A percentile compares a stretch with the other conserved stretches of the same genome.
Conservation (phyloP, 352 stramenopile species). For the Aphanomyces invadans region DNA sequence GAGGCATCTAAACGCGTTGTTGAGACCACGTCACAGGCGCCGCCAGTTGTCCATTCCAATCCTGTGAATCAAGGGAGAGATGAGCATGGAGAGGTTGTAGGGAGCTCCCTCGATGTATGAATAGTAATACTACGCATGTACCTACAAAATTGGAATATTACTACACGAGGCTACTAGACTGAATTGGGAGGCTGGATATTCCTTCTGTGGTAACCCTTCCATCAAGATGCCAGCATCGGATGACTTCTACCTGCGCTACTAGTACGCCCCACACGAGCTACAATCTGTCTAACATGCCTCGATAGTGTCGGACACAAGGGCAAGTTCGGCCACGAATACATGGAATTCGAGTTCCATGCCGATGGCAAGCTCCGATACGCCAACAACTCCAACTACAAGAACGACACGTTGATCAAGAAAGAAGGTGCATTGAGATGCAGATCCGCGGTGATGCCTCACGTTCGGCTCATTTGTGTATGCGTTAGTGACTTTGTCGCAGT, state of each 20-base stretch:
- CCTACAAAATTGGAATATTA: background rate
- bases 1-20: no score
- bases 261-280: conserved; percentile 37
- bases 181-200: background rate
- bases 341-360: conserved; percentile 95
- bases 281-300: background rate
- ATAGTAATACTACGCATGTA: background rate
- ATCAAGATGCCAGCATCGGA: conserved; percentile 50
- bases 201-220: background rate
- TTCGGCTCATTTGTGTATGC: background rate
- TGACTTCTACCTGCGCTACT: conserved; percentile 86
- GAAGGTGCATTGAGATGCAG: conserved; percentile 74
- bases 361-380: conserved; percentile 92
- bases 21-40: no score
- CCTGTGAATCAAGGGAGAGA: no score
- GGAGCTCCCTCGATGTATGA: no score
- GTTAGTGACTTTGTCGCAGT: conserved; percentile 82
- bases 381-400: conserved; percentile 99
- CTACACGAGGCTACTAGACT: background rate
- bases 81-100: no score
- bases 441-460: no score
- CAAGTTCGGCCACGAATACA: conserved; percentile 96
- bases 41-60: no score
- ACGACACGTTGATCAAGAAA: conserved; percentile 96
- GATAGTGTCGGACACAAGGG: conserved; percentile 90